Conservation (phyloP, 257 asterid genomes). For the Capsicum pubescens region DNA sequence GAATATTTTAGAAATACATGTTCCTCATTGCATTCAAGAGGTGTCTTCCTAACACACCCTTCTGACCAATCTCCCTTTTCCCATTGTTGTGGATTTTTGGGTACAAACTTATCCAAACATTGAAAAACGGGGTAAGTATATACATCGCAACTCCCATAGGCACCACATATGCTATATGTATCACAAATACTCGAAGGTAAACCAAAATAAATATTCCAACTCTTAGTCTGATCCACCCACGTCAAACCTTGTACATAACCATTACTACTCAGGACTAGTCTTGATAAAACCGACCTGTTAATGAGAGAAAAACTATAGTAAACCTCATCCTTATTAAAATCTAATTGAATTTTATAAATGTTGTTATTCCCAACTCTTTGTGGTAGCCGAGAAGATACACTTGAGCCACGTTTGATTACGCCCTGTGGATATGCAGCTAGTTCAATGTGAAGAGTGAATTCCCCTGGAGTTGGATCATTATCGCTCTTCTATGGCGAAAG, state of each 20-base stretch:
- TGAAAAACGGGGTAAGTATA: not conserved
- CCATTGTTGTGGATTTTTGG: constrained; percentile 35
- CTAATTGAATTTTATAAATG: not conserved
- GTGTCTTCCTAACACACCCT: constrained; percentile 36
- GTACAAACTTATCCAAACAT: constrained; percentile 32
- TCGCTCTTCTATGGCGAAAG: too few relatives aligned
- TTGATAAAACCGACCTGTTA: not conserved
- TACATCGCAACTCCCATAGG: not conserved
- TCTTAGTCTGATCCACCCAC: constrained; percentile 19
- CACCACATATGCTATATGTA: not conserved
- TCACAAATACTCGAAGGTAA: not conserved
- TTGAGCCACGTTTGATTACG: too few relatives aligned
- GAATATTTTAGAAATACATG: too few relatives aligned
- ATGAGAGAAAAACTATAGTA: not conserved
- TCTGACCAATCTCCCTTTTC: constrained; percentile 32
- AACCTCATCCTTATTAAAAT: not conserved
- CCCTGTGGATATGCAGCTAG: too few relatives aligned
- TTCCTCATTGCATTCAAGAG: too few relatives aligned
- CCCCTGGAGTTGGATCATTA: too few relatives aligned
- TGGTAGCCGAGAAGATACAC: too few relatives aligned
- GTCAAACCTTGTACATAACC: not conserved
- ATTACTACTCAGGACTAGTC: not conserved
- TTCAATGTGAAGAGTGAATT: too few relatives aligned
- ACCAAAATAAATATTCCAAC: not conserved
- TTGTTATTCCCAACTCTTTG: too few relatives aligned